These are phyloP conservation scores for Penicillium sp. DNA, from an alignment of 2,329 filamentous ascomycete genomes.

Conservation along the genomic window DNA sequence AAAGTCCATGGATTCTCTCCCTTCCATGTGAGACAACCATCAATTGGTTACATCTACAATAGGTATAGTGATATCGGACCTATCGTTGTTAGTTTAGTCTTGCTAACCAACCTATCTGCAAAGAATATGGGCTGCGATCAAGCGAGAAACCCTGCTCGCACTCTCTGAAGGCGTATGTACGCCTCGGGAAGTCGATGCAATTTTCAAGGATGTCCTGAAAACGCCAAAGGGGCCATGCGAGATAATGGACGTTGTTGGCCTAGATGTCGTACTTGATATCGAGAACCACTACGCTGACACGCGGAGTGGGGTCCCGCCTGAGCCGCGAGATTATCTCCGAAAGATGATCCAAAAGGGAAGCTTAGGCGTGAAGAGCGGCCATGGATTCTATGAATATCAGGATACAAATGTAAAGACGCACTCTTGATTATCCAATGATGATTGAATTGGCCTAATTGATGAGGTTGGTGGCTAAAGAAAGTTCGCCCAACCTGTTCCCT, in stretches of 20 bases:
- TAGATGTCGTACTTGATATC: slow-evolving; percentile 43
- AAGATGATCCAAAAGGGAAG: slow-evolving; percentile 31
- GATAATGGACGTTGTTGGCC: slow-evolving; percentile 42
- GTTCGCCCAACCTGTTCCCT: too few species aligned
- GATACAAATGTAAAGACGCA: background rate
- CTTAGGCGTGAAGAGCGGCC: slow-evolving; percentile 33
- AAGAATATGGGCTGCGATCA: slow-evolving; percentile 45
- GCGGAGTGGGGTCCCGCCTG: slow-evolving; percentile 26
- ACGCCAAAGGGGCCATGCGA: slow-evolving; percentile 38
- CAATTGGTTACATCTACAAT: slow-evolving; percentile 43
- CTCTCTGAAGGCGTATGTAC: slow-evolving; percentile 36
- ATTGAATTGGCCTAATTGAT: background rate
- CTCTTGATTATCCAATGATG: background rate
- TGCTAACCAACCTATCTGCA: background rate
- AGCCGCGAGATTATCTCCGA: slow-evolving; percentile 34
- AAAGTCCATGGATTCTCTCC: slow-evolving; percentile 37
- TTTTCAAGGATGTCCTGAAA: slow-evolving; percentile 39
- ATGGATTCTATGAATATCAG: slow-evolving; percentile 36
- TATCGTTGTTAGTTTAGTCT: too few species aligned
- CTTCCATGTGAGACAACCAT: slow-evolving; percentile 36
- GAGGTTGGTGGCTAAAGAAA: too few species aligned
- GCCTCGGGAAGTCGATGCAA: slow-evolving; percentile 38
- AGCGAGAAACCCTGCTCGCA: slow-evolving; percentile 39
- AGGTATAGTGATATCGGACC: slow-evolving; percentile 19
- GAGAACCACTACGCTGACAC: slow-evolving; percentile 41